These are phyloP conservation scores for Fusarium verticillioides DNA, from an alignment of 2,329 filamentous ascomycete genomes.

Conservation along the genomic window DNA sequence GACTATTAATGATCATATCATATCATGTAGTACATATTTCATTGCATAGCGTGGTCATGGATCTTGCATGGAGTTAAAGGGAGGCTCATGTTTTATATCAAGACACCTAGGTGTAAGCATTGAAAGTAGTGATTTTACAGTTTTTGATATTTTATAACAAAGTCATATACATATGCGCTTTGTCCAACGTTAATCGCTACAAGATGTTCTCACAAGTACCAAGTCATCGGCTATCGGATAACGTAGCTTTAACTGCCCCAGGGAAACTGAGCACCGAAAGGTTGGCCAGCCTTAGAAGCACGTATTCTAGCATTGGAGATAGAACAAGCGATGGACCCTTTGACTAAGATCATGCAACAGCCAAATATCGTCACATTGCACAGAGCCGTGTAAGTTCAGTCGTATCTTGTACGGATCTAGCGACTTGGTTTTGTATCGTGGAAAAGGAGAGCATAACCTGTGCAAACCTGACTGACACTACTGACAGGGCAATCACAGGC, in stretches of 20 bases:
- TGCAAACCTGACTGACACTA: neutral
- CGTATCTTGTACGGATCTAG: neutral
- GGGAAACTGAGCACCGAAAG: neutral
- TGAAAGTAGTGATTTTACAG: neutral
- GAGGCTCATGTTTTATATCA: conserved; percentile 20
- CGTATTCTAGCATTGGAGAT: neutral
- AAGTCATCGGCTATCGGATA: neutral
- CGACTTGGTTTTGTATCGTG: neutral
- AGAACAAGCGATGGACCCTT: neutral
- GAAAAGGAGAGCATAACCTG: neutral
- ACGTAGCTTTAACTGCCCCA: neutral
- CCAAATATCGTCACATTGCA: neutral
- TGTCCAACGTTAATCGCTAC: neutral
- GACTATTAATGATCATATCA: conserved; percentile 67
- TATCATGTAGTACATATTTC: neutral
- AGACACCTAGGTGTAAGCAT: neutral
- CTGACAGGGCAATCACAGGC: neutral
- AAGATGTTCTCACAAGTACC: neutral
- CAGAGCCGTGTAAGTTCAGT: neutral
- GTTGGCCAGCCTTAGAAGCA: neutral
- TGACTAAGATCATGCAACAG: neutral
- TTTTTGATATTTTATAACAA: neutral
- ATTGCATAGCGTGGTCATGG: conserved; percentile 24
- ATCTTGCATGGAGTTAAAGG: conserved; percentile 35
- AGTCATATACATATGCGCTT: neutral